phyloP scores from a whole-genome alignment of 2,329 filamentous ascomycete species.

The Tolypocladium amazonense region DNA sequence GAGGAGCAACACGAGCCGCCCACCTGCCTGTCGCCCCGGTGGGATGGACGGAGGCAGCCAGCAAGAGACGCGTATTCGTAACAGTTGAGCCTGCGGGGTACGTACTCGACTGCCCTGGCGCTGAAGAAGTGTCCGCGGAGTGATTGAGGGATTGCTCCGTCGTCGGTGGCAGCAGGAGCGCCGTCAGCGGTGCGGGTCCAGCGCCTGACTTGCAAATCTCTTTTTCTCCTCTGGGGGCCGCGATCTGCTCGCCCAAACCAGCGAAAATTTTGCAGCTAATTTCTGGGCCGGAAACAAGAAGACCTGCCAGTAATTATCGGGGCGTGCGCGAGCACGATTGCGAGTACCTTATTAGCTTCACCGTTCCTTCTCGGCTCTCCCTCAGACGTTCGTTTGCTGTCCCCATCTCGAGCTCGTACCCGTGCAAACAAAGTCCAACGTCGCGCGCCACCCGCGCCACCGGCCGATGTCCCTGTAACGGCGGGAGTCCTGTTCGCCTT shows the following conservation, averaged over 20 bases:
- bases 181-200: constrained; percentile 1
- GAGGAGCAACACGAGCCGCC: background rate
- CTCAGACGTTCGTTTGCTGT: background rate
- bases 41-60: background rate
- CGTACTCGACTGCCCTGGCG: background rate
- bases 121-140: background rate
- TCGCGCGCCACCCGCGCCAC: background rate
- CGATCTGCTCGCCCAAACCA: background rate
- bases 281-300: background rate
- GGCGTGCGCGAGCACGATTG: too few species aligned
- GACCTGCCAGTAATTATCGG: background rate
- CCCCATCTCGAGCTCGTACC: background rate
- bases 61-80: background rate
- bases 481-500: background rate
- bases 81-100: background rate
- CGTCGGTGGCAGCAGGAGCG: background rate
- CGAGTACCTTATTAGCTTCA: too few species aligned
- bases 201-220: constrained; percentile 1
- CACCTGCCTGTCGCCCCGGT: background rate
- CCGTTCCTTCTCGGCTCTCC: background rate
- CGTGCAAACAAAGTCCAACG: background rate
- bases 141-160: background rate
- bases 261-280: constrained; percentile 2
- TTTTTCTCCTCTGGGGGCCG: background rate
- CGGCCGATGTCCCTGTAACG: background rate